Evolutionary conservation across 1,139 yeast genomes (phyloP), one percentile per base, ranked within the genome.

Genomic region (Blastobotrys raffinosifermentans): DNA sequence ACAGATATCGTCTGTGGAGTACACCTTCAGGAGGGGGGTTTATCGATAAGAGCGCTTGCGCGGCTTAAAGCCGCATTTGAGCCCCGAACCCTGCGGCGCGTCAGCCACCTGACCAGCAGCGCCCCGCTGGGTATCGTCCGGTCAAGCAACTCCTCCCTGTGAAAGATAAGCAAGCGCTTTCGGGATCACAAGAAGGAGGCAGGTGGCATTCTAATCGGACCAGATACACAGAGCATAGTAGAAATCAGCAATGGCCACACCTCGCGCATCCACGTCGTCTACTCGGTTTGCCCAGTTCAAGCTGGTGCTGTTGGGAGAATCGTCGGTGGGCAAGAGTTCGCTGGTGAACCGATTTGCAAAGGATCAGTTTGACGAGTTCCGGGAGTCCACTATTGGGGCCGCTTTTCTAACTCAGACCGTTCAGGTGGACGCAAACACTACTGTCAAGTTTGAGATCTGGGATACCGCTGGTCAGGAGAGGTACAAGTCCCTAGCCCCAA

Each of bases 301-400:
- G 61, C 72, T 91, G 39, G 98, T 89, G 4, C 72, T 89, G 35
- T 69, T 89, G 27, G 84, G 69, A 61, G 21, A 19, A 19, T 19
- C 21, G 55, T 32, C 14, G 10, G 17, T 29, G 10, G 31, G 19
- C 19, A 8, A 57, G 58, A 60, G 66, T 4, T 87, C 96, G 2
- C 77, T 91, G 19, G 98, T 91, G 18, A 83, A 87, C 53, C 71
- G 98, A 50, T 93, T 91, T 58, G 97, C 91, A 16, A 85, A 89
- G 54, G 93, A 89, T 58, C 84, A 94, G 20, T 93, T 91, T 60
- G 96, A 89, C 54, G 96, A 87, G 55, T 75, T 83, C 64, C 73
- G 96, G 51, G 97, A 91, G 62, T 84, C 95, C 17, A 91, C 97
- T 5, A 91, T 91, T 44, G 97, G 97, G 11, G 98, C 98, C 3